Conservation (phyloP, 2,329 filamentous ascomycete genomes). For the Seiridium unicorne region DNA sequence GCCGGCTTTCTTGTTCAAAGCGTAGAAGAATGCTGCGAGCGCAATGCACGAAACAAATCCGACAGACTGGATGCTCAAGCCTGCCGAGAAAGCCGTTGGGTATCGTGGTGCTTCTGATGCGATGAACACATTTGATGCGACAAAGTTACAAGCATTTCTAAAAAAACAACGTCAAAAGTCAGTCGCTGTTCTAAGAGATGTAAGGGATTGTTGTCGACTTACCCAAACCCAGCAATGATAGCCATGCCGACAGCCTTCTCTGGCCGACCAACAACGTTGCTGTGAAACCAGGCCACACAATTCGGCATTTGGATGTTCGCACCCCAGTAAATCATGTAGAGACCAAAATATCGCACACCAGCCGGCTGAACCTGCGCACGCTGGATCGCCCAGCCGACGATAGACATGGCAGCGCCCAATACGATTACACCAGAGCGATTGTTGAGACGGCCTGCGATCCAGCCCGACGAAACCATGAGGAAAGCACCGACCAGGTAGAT, state of each 20-base stretch:
- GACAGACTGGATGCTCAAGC: neutral
- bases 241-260: constrained; percentile 3
- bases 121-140: neutral
- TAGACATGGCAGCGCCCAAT: neutral
- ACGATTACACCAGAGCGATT: neutral
- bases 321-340: constrained; percentile 4
- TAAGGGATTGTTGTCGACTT: neutral
- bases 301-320: constrained; percentile 4
- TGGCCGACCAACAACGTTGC: neutral
- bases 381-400: constrained; percentile 4
- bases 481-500: constrained; percentile 6
- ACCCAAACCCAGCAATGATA: constrained; percentile 3
- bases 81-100: neutral
- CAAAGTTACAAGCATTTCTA: constrained; percentile 4
- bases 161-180: neutral
- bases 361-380: neutral
- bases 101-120: neutral
- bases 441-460: constrained; percentile 2
- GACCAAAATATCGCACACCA: constrained; percentile 4
- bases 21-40: neutral
- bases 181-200: neutral
- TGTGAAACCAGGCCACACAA: constrained; percentile 3
- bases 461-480: neutral
- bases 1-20: neutral
- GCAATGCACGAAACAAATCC: neutral